Evolutionary conservation across 805 yeast species (phyloP), one percentile per base, ranked within the genome.

Genomic region (Yarrowia alimentaria): DNA sequence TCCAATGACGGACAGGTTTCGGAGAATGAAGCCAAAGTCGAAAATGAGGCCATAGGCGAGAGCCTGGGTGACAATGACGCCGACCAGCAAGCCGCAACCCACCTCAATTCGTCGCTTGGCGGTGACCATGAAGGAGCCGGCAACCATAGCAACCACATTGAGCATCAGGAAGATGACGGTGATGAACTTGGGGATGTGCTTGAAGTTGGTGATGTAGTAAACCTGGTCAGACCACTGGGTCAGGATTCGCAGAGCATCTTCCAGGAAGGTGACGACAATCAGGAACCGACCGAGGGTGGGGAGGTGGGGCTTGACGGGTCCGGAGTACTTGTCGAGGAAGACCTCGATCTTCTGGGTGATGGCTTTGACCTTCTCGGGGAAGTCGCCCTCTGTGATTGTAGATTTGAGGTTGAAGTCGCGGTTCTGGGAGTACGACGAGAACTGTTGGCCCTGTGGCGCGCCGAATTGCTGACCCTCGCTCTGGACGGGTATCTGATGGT

Each of bases 201-300:
- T 80, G 72, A 80, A 85, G 58, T 80, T 79, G 71, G 85, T 77
- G 59, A 93, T 73, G 66, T 85, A 91, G 65, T 79, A 84, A 18
- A 87, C 86, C 68, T 91, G 99, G 61, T 87, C 95, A 26, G 76
- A 67, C 97, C 97, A 91, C 70, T 90, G 97, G 5, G 88, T 70
- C 49, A 81, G 59, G 61, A 91, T 86, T 66, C 99, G 78, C 49
- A 83, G 64, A 3, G 95, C 78, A 63, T 93, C 98, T 68, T 91
- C 98, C 58, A 80, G 78, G 64, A 90, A 91, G 0, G 98, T 93
- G 42, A 95, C 95, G 52, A 91, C 96, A 55, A 91, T 90, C 57
- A 90, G 78, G 55, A 86, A 80, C 53, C 98, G 76, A 29, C 96
- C 98, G 60, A 91, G 78, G 17, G 81, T 80, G 7, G 98, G 97